Conservation (phyloP, 1,139 yeast genomes). For the Scheffersomyces parashehatae region DNA sequence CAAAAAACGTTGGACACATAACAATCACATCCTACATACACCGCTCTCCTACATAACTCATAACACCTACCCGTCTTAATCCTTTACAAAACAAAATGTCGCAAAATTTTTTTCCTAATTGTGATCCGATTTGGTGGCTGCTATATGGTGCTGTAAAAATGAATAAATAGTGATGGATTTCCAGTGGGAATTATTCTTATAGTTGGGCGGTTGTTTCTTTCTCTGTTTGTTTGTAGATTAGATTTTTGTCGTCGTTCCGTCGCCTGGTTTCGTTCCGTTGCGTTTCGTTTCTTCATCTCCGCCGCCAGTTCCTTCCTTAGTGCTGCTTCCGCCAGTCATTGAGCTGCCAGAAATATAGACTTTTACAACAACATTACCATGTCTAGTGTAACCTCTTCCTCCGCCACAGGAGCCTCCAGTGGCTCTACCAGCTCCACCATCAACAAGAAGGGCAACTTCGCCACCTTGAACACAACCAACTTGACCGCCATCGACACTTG, state of each 20-base stretch:
- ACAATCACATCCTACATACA: too few species aligned
- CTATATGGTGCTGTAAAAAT: not conserved
- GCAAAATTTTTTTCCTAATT: constrained; percentile 3
- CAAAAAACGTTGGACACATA: too few species aligned
- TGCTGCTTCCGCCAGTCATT: not conserved
- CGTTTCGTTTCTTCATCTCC: not conserved
- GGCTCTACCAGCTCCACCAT: constrained; percentile 16
- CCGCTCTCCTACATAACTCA: too few species aligned
- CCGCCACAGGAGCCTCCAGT: constrained; percentile 7
- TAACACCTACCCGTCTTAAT: not conserved
- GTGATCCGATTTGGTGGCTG: not conserved
- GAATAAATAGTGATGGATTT: not conserved
- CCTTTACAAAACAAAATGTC: not conserved
- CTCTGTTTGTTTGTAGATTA: too few species aligned
- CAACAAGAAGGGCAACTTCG: constrained; percentile 38
- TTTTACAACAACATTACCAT: constrained; percentile 4
- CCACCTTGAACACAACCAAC: constrained; percentile 26
- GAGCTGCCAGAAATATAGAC: constrained; percentile 1
- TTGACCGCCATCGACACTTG: constrained; percentile 55
- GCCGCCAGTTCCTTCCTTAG: not conserved
- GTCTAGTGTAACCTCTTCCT: constrained; percentile 9
- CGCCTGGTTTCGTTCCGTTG: not conserved
- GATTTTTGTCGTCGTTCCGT: not conserved
- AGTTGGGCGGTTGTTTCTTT: too few species aligned
- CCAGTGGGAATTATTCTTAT: not conserved